Percentiles rank a stretch among this genome's conserved stretches.
Conservation (phyloP, 2,329 filamentous ascomycete species). For the Aspergillus aculeatinus region DNA sequence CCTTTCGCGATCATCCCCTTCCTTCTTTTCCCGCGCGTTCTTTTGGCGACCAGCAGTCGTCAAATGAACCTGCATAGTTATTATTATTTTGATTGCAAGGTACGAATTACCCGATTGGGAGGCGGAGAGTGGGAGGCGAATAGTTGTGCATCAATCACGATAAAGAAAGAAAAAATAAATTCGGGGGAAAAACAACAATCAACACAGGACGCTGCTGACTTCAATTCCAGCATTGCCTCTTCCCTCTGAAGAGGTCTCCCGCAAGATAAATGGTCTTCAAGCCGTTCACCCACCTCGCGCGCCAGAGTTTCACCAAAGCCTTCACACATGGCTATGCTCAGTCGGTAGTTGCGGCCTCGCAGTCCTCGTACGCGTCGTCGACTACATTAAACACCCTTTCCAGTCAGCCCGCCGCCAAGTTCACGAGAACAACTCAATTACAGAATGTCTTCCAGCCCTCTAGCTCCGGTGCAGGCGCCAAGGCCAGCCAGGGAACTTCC, state of each 20-base stretch:
- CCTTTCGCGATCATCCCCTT: constrained; percentile 5
- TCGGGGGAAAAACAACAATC: background rate
- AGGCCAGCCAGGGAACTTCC: constrained; percentile 59
- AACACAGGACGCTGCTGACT: constrained; percentile 16
- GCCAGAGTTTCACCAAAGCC: constrained; percentile 94
- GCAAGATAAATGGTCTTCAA: constrained; percentile 86
- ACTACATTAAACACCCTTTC: constrained; percentile 57
- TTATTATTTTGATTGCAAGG: constrained; percentile 61
- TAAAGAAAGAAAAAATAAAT: background rate
- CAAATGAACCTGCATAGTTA: constrained; percentile 96
- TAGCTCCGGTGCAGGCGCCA: constrained; percentile 52
- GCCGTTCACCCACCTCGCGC: constrained; percentile 77
- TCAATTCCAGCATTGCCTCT: constrained; percentile 49
- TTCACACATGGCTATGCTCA: constrained; percentile 98
- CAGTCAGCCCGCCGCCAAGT: constrained; percentile 51
- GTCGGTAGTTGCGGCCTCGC: constrained; percentile 91
- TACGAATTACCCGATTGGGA: constrained; percentile 45
- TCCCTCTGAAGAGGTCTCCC: constrained; percentile 63
- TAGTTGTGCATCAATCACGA: background rate
- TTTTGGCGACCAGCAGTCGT: constrained; percentile 82
- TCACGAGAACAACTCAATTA: constrained; percentile 61
- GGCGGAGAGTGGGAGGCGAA: background rate
- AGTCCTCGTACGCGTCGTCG: constrained; percentile 73
- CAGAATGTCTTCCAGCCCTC: constrained; percentile 73
- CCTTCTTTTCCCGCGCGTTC: constrained; percentile 65